A percentile compares a stretch with the other conserved stretches of the same genome.
These are phyloP conservation scores for Barnettozyma salicaria DNA, from an alignment of 805 yeast genomes.

Conservation along the genomic window DNA sequence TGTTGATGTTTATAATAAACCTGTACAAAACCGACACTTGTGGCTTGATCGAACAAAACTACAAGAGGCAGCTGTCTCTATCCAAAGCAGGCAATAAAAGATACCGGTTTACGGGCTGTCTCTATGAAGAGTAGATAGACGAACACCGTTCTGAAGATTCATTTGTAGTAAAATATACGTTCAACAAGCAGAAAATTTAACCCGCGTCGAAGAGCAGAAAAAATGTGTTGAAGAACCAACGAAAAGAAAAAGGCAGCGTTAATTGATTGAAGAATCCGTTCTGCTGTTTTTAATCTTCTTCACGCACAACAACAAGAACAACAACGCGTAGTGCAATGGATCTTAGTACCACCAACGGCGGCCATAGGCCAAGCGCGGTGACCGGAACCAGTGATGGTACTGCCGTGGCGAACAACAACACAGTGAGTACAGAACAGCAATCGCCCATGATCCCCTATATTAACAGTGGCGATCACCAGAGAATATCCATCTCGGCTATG, in stretches of 20 bases:
- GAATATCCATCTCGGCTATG: conserved; percentile 6
- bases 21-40: too few species aligned
- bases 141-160: too few species aligned
- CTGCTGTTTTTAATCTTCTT: neutral
- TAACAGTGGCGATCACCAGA: conserved; percentile 2
- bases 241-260: conserved; percentile 7
- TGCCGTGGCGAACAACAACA: neutral
- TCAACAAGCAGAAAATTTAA: too few species aligned
- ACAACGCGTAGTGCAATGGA: conserved; percentile 2
- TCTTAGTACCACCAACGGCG: neutral
- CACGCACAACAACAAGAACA: conserved; percentile 6
- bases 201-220: conserved; percentile 1
- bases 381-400: neutral
- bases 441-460: neutral
- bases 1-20: too few species aligned
- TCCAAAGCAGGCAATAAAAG: too few species aligned
- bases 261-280: too few species aligned
- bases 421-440: neutral
- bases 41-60: too few species aligned
- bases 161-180: too few species aligned
- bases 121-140: too few species aligned
- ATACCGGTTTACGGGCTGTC: too few species aligned
- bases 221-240: conserved; percentile 2
- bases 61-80: too few species aligned
- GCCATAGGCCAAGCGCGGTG: neutral